Base-by-base conservation (phyloP, 371 early-diverging fungal species). In the Saksenaea vasiformis region DNA sequence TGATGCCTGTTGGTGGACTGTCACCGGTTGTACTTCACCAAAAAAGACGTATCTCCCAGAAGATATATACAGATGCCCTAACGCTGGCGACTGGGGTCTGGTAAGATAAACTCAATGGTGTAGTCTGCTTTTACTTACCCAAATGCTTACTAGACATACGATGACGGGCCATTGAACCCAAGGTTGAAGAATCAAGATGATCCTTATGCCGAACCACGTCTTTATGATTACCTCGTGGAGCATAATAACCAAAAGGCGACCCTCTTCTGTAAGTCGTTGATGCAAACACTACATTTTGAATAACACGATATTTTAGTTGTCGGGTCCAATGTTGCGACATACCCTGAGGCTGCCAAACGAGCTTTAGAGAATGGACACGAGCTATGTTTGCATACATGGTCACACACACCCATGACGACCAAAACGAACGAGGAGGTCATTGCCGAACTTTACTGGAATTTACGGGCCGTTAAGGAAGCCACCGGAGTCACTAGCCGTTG, bases 371-470 rank as follows among this genome's bases (percentile, higher is more conserved):
- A 69, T 37, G 78, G 80, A 0, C 82, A 83, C 51, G 63, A 62
- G 15, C 54, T 86, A 11, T 79, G 80, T 55, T 71, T 76, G 9
- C 86, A 86, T 47, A 75, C 77, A 5, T 81, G 80, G 80, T 68
- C 66, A 37, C 63, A 59, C 37, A 22, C 44, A 35, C 54, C 63
- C 24, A 71, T 85, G 75, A 80, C 85, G 1, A 71, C 79, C n/a
- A 64, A 74, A 27, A 69, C 74, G 35, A 79, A 79, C 43, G 80
- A 79, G 8, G 65, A 81, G 51, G 67, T 87, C 19, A 77, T 84
- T 41, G 78, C 85, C 35, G 85, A 87, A 62, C 64, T 85, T 34
- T 72, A 82, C 54, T 76, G 74, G 72, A 72, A 72, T n/a, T 61
- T 74, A 3, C 69, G 71, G 27, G 70, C 78, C 24, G 74, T 87